These are phyloP conservation scores for Aspergillus nanangensis DNA, from an alignment of 495 filamentous ascomycete species.

Conservation along the genomic window DNA sequence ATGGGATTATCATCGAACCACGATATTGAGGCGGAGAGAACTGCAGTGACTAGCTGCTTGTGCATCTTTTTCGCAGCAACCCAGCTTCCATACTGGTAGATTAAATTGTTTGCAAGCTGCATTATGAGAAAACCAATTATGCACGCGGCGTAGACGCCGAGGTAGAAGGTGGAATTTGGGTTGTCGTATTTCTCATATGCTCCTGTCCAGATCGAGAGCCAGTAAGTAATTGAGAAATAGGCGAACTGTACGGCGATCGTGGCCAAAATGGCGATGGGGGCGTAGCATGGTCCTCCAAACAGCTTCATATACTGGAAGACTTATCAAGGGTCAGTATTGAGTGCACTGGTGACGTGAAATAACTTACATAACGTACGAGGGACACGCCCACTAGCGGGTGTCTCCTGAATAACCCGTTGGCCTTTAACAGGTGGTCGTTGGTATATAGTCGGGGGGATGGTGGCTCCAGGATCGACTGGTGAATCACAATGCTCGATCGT, in stretches of 20 bases:
- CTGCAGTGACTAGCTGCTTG: slow-evolving; percentile 59
- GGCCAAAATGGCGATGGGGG: slow-evolving; percentile 12
- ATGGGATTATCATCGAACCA: slow-evolving; percentile 90
- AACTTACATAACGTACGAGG: slow-evolving; percentile 23
- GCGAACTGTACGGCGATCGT: slow-evolving; percentile 19
- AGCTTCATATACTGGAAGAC: slow-evolving; percentile 20
- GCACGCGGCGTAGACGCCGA: slow-evolving; percentile 17
- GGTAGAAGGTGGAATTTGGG: slow-evolving; percentile 16
- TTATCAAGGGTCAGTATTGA: no score
- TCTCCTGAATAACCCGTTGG: slow-evolving; percentile 11
- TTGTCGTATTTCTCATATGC: slow-evolving; percentile 15
- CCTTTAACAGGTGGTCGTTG: background rate
- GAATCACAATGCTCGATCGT: slow-evolving; percentile 1
- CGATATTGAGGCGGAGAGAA: slow-evolving; percentile 75
- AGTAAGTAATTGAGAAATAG: slow-evolving; percentile 23
- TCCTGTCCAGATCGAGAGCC: slow-evolving; percentile 23
- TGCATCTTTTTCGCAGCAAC: slow-evolving; percentile 52
- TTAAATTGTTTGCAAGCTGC: slow-evolving; percentile 18
- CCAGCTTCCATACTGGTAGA: slow-evolving; percentile 32
- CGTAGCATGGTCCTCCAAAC: slow-evolving; percentile 18
- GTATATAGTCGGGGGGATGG: background rate
- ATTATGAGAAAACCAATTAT: slow-evolving; percentile 17
- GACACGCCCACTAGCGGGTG: slow-evolving; percentile 18
- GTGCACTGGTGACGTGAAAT: background rate
- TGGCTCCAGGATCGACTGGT: slow-evolving; percentile 5